Evolutionary conservation across 768 basidiomycete species (phyloP), one percentile per base, ranked within the genome.

Genomic region (Chalciporus piperatus): DNA sequence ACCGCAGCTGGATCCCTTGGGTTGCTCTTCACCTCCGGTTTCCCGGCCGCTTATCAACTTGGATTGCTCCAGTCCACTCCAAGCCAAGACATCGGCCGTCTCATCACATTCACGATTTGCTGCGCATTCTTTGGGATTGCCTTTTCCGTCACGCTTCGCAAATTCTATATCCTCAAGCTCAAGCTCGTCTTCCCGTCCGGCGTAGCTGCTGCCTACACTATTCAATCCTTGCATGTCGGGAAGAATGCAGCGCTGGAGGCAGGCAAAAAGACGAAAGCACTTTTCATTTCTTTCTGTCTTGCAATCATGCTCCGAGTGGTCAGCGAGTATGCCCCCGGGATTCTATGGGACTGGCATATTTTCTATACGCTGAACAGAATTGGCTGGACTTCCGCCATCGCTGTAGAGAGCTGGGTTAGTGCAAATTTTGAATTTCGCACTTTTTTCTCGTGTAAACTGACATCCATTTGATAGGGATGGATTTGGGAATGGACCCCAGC

Each of bases 281-380:
- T 84, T 17, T 59, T 79, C 3, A 67, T 70, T 45, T 67, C 79
- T 2, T 83, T 83, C 64, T 51, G 66, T 46, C 59, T 65, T 40
- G 70, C 76, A 41, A 81, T 85, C 59, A 55, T 72, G 20, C 78
- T 69, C 67, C 81, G 82, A 57, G 79, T 83, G 16, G 60, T 80
- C 55, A 74, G 76, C 45, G 76, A 77, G 37, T 83, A 84, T 64
- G 77, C 79, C 13, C 83, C 82, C 20, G 82, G 81, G 17, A 55
- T 84, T 27, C 60, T 78, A n/a, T 82, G 75, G 59, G 83, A 84
- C 59, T 85, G 81, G 83, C 83, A 84, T 56, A 74, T 82, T 44
- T 82, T 81, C 50, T 84, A 81, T 78, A 77, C 78, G 16, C 69
- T 83, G 19, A 81, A 74, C 62, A 72, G 79, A 39, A 57, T 82